phyloP scores from a whole-genome alignment of 192 early-diverging fungal species.

The Coemansia sp. region DNA sequence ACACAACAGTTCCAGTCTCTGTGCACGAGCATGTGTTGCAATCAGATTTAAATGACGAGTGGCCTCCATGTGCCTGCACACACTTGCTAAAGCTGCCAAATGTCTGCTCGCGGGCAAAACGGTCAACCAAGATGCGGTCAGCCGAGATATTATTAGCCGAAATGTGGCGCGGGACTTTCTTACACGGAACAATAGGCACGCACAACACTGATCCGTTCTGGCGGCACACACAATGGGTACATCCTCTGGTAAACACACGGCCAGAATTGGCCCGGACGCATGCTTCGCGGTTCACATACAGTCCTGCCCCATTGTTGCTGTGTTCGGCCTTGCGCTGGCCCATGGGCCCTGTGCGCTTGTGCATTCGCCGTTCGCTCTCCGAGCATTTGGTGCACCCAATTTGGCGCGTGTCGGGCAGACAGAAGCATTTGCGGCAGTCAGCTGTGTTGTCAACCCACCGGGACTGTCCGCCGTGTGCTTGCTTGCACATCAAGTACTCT shows the following conservation, averaged over 20 bases:
- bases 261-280: conserved; percentile 29
- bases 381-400: conserved; percentile 25
- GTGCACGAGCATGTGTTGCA: no score
- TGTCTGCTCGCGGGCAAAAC: no score
- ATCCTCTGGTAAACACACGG: conserved; percentile 9
- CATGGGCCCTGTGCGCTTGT: background rate
- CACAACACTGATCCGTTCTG: conserved; percentile 30
- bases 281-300: conserved; percentile 40
- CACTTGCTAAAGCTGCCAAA: no score
- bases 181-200: background rate
- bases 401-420: conserved; percentile 33
- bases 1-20: no score
- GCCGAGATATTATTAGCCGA: no score
- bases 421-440: conserved; percentile 36
- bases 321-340: conserved; percentile 5
- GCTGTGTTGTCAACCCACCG: conserved; percentile 15
- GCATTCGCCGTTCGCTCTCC: background rate
- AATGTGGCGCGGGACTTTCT: background rate
- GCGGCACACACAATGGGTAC: conserved; percentile 23
- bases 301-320: background rate
- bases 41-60: no score
- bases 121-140: no score
- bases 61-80: background rate
- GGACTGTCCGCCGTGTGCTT: conserved; percentile 32
- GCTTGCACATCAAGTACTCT: conserved; percentile 33